phyloP scores from a whole-genome alignment of 352 stramenopile genomes.

The Globisporangium splendens region DNA sequence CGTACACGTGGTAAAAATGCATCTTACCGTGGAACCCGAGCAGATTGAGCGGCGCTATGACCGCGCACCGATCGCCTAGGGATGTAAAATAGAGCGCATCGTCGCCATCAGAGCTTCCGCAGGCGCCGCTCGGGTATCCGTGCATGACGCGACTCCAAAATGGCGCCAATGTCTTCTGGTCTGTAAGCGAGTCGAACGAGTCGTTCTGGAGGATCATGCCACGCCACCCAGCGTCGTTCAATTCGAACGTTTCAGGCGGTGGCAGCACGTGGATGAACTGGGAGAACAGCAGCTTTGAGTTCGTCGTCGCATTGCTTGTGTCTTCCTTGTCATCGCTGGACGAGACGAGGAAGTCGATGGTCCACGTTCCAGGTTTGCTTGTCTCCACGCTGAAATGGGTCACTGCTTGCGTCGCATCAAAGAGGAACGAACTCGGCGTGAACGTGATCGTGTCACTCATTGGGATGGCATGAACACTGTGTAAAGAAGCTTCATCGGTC shows the following conservation, averaged over 20 bases:
- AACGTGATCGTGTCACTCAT: constrained; percentile 29
- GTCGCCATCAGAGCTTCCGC: constrained; percentile 34
- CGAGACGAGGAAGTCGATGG: constrained; percentile 27
- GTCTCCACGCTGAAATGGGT: constrained; percentile 8
- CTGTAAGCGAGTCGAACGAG: constrained; percentile 40
- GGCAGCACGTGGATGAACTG: constrained; percentile 36
- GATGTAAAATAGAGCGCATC: constrained; percentile 65
- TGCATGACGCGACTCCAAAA: constrained; percentile 57
- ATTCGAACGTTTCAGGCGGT: constrained; percentile 27
- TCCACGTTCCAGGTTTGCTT: constrained; percentile 15
- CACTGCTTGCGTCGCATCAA: neutral
- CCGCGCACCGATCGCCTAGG: constrained; percentile 41
- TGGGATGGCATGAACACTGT: constrained; percentile 28
- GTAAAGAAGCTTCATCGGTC: neutral
- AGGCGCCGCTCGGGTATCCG: constrained; percentile 53
- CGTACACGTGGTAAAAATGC: constrained; percentile 67
- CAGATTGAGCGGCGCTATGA: constrained; percentile 41
- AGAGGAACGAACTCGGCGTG: constrained; percentile 20
- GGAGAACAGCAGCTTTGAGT: constrained; percentile 2
- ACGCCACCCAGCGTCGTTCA: constrained; percentile 35
- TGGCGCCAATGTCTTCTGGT: constrained; percentile 12
- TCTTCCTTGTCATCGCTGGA: neutral
- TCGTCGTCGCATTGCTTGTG: neutral
- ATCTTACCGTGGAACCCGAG: constrained; percentile 56
- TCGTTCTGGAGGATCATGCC: constrained; percentile 54